phyloP scores from a whole-genome alignment of 305 asterid genomes.

The Fraxinus greggii region DNA sequence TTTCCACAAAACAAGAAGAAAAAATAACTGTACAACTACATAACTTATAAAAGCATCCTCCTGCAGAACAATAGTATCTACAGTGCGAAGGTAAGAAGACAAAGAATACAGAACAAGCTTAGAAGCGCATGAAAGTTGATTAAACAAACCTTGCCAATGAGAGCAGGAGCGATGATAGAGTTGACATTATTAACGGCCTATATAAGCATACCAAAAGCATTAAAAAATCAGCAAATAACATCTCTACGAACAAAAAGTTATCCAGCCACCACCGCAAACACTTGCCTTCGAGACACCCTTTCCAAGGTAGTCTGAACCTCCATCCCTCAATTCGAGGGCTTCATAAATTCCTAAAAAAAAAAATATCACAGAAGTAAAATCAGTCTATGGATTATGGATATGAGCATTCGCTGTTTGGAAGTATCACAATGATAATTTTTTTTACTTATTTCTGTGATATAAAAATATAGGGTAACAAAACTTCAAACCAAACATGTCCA shows the following conservation, averaged over 20 bases:
- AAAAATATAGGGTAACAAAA: background rate
- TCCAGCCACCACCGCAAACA: constrained; percentile 1
- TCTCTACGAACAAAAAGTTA: background rate
- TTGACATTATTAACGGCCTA: constrained; percentile 78
- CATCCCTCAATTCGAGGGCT: constrained; percentile 82
- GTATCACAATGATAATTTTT: background rate
- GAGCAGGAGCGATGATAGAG: constrained; percentile 74
- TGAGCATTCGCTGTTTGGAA: background rate
- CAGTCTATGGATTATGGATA: background rate
- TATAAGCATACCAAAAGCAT: constrained; percentile 10
- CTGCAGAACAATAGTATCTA: background rate
- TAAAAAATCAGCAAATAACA: constrained; percentile 13
- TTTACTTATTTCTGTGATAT: background rate
- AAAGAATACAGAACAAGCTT: background rate
- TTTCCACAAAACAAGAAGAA: background rate
- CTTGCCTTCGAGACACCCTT: constrained; percentile 81
- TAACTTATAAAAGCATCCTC: background rate
- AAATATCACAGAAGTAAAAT: background rate
- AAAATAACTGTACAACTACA: background rate
- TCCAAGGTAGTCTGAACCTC: constrained; percentile 82
- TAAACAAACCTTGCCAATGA: constrained; percentile 70
- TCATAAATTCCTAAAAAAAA: constrained; percentile 59
- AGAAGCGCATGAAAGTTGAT: background rate
- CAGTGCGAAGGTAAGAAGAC: background rate
- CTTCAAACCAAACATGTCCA: background rate